Base-by-base conservation (phyloP, 2,329 filamentous ascomycete genomes). In the Drechslerella dactyloides region DNA sequence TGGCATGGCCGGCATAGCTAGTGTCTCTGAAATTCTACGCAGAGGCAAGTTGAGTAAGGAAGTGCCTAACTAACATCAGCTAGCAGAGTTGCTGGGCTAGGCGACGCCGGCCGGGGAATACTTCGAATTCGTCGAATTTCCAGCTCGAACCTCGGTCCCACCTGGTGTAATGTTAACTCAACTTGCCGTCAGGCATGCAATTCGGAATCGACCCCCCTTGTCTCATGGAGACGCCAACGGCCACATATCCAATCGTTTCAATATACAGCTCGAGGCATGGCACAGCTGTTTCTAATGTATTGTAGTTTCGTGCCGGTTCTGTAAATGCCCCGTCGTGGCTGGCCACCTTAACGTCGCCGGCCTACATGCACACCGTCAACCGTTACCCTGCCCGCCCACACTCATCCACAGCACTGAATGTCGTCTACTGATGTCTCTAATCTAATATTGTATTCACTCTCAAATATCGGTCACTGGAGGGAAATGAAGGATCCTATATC, bases 181-280 rank as follows among this genome's bases (percentile, higher is more conserved):
- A 58, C 46, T 63, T 33, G 27, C 27, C 65, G 40, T 69, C 58
- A 69, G 53, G 58, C 62, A 69, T 52, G 27, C 27, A 33, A 57
- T 53, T 37, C 46, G 37, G n/a, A 42, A 13, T 19, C 7, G 4
- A 13, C 10, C 24, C 44, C 58, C 57, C 58, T 51, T 55, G 50
- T 33, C 58, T 48, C 21, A 37, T 44, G 21, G 23, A 54, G 44
- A 62, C 65, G 37, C 65, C 40, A 63, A 56, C 53, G 37, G 65
- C 40, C 48, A 51, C 37, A 58, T 57, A 63, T 58, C 57, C 65
- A 63, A 69, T 69, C 52, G 65, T 62, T 69, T 69, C 65, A 63
- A 57, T 8, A 33, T 33, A 3, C 58, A 42, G 37, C 37, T 42
- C 37, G 37, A 42, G 37, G 37, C 37, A 42, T 33, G 27, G 37